Percentiles rank a stretch among this genome's conserved stretches.
phyloP scores from a whole-genome alignment of 1,139 yeast species.

The Petasospora fabianii region DNA sequence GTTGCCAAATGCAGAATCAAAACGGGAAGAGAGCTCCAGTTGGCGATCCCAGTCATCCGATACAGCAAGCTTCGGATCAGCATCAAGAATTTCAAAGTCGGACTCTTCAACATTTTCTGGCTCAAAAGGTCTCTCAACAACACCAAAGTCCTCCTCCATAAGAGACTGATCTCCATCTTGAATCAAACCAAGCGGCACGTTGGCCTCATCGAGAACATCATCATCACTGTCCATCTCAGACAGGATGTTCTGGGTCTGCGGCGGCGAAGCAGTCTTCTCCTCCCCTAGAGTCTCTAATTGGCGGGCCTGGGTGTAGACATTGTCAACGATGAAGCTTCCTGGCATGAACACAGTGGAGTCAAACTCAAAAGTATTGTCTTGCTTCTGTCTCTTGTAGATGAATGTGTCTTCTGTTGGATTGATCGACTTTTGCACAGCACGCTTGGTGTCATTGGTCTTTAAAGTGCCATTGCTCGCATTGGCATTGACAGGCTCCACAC shows the following conservation, averaged over 20 bases:
- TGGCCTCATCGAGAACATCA: conserved; percentile 22
- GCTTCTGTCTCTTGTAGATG: conserved; percentile 25
- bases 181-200: conserved; percentile 22
- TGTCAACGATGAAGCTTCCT: conserved; percentile 25
- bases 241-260: conserved; percentile 11
- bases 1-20: conserved; percentile 47
- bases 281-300: conserved; percentile 1
- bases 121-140: conserved; percentile 66
- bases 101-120: conserved; percentile 45
- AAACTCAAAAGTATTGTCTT: conserved; percentile 16
- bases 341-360: conserved; percentile 24
- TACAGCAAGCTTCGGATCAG: conserved; percentile 41
- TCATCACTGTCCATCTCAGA: conserved; percentile 16
- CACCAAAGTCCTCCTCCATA: conserved; percentile 30
- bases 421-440: conserved; percentile 10
- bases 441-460: conserved; percentile 1
- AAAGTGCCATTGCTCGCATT: conserved; percentile 9
- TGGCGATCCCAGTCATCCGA: conserved; percentile 65
- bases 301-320: conserved; percentile 5
- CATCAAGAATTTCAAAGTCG: conserved; percentile 41
- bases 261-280: not conserved
- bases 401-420: conserved; percentile 26
- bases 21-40: conserved; percentile 51
- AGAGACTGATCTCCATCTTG: conserved; percentile 24
- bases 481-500: too few species aligned